Evolutionary conservation across 2,329 filamentous ascomycete genomes (phyloP).

Genomic region (Paecilomyces niveus): DNA sequence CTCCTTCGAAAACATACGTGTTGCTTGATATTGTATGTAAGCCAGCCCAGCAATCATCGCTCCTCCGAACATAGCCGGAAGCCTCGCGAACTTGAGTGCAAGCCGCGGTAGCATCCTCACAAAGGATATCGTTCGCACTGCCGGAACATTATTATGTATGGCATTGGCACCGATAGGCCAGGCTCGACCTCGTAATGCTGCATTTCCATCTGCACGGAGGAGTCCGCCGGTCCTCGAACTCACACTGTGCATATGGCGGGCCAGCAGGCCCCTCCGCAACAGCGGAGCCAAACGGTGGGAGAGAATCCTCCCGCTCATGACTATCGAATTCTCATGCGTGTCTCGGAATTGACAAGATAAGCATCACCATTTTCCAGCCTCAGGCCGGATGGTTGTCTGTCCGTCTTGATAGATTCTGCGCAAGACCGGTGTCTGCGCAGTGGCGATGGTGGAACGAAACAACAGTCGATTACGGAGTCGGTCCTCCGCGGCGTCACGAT

Average conservation of each 20-base stretch:
- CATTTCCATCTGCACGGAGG: slow-evolving; percentile 57
- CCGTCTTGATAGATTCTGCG: background rate
- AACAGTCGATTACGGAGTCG: background rate
- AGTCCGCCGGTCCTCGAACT: slow-evolving; percentile 61
- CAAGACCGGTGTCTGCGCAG: background rate
- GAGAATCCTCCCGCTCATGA: slow-evolving; percentile 68
- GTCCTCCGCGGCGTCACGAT: slow-evolving; percentile 2
- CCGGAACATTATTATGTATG: slow-evolving; percentile 68
- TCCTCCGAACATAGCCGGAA: slow-evolving; percentile 88
- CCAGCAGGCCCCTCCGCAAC: slow-evolving; percentile 53
- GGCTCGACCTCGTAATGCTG: slow-evolving; percentile 56
- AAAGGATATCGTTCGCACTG: slow-evolving; percentile 60
- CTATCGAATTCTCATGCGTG: slow-evolving; percentile 33
- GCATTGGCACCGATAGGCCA: slow-evolving; percentile 73
- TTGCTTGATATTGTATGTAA: slow-evolving; percentile 94
- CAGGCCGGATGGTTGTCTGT: background rate
- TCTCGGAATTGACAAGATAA: slow-evolving; percentile 5
- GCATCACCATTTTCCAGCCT: background rate
- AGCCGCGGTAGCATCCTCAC: slow-evolving; percentile 71
- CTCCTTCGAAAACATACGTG: slow-evolving; percentile 53
- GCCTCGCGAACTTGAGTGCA: slow-evolving; percentile 77
- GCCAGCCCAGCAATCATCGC: slow-evolving; percentile 78
- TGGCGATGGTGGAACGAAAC: background rate
- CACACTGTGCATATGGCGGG: slow-evolving; percentile 57
- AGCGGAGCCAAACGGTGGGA: slow-evolving; percentile 64